Conservation (phyloP, 768 basidiomycete species). For the Rubroboletus pulcherrimus region DNA sequence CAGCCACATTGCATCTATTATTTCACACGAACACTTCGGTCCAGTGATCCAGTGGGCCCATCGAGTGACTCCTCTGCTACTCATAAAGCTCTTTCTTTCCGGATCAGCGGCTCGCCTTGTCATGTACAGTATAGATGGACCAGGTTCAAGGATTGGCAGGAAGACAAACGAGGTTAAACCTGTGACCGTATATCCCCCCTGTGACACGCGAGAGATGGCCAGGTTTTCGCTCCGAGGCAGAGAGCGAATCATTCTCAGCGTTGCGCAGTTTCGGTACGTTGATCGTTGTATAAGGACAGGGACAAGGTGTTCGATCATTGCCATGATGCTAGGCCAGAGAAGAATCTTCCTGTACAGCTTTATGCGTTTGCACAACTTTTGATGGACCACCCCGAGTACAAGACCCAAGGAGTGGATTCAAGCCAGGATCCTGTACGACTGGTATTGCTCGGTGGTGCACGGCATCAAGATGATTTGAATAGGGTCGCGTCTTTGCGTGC, state of each 20-base stretch:
- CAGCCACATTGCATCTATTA: conserved; percentile 72
- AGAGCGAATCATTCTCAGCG: conserved; percentile 69
- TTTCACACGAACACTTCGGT: conserved; percentile 50
- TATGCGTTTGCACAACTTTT: conserved; percentile 62
- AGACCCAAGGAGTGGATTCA: conserved; percentile 9
- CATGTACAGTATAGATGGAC: too few relatives aligned
- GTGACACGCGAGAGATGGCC: conserved; percentile 75
- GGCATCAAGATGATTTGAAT: conserved; percentile 70
- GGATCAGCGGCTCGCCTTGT: neutral
- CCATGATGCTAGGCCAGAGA: conserved; percentile 71
- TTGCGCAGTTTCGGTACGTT: conserved; percentile 88
- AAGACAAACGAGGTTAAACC: conserved; percentile 5
- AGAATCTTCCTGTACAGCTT: conserved; percentile 84
- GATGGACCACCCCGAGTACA: conserved; percentile 55
- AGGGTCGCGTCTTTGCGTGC: conserved; percentile 60
- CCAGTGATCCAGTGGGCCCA: conserved; percentile 45
- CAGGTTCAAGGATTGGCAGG: neutral
- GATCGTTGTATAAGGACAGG: neutral
- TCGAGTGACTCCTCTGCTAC: conserved; percentile 37
- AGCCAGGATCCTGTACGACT: conserved; percentile 44
- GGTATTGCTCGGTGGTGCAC: conserved; percentile 78
- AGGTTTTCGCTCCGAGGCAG: conserved; percentile 51
- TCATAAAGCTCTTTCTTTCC: conserved; percentile 30
- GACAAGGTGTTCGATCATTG: neutral
- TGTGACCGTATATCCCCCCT: conserved; percentile 83